phyloP scores from a whole-genome alignment of 2,329 filamentous ascomycete species.

The Teratosphaeria destructans region DNA sequence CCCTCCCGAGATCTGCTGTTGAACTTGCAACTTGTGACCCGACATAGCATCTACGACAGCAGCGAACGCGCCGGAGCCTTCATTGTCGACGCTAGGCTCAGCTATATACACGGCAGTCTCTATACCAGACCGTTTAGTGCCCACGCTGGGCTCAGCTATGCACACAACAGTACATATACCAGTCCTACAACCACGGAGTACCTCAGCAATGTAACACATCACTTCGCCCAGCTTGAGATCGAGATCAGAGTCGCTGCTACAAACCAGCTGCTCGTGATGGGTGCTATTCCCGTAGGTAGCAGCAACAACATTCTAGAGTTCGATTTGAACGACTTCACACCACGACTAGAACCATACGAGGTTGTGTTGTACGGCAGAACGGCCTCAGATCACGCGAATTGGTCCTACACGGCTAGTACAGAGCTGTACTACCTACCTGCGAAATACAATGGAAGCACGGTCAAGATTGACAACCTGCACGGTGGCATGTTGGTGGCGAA shows the following conservation, averaged over 20 bases:
- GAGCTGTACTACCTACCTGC: constrained; percentile 33
- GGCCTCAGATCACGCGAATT: constrained; percentile 16
- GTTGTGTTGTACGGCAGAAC: constrained; percentile 26
- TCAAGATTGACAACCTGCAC: constrained; percentile 38
- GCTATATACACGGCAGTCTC: constrained; percentile 27
- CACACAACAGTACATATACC: constrained; percentile 26
- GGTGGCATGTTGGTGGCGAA: constrained; percentile 36
- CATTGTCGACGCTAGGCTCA: constrained; percentile 34
- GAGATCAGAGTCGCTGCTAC: constrained; percentile 7
- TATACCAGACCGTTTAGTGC: constrained; percentile 31
- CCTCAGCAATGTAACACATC: constrained; percentile 7
- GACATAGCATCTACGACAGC: constrained; percentile 39
- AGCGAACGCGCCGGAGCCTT: constrained; percentile 30
- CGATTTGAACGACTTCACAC: constrained; percentile 19
- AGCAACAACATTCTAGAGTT: constrained; percentile 29
- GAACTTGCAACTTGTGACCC: constrained; percentile 35
- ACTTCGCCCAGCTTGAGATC: constrained; percentile 7
- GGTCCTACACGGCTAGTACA: constrained; percentile 28
- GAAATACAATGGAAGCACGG: constrained; percentile 34
- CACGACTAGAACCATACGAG: constrained; percentile 25
- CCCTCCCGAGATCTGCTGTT: constrained; percentile 29
- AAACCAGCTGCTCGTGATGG: constrained; percentile 8
- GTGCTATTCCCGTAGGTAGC: constrained; percentile 27
- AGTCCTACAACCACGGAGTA: constrained; percentile 11
- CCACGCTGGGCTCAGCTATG: constrained; percentile 31